Evolutionary conservation across 495 filamentous ascomycete species (phyloP), one percentile per base, ranked within the genome.

Genomic region (Penicillium alfredii): DNA sequence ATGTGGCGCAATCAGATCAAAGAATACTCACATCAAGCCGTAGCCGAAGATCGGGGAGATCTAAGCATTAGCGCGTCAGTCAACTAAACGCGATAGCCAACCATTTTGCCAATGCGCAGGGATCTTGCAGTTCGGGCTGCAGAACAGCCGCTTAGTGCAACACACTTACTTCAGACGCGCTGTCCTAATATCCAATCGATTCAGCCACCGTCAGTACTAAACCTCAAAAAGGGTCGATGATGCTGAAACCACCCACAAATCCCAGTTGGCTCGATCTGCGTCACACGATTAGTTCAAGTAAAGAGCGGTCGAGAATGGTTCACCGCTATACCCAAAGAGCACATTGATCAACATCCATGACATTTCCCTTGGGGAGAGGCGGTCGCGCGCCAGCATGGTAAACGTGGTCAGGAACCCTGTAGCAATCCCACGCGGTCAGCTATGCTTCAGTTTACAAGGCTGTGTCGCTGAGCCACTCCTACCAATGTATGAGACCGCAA

Each of bases 401-500:
- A 96, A 95, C 0, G 88, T 95, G 0, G 90, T 94, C 17, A 95
- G 63, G 65, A 95, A 97, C 40, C 89, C 88, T 83, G 45, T 38
- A 71, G 47, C 14, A 44, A 34, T 44, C 39, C 22, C n/a, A 25
- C 7, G 10, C 16, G 8, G 47, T 56, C 24, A 56, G 44, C 42
- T 11, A 15, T 26, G 12, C 13, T 29, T 30, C 32, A 31, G 1
- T 36, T 17, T 30, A 2, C 15, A 35, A 33, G 40, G 33, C 30
- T 42, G 33, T 35, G 40, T 37, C 27, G 32, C 35, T 33, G n/a
- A 43, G 44, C 31, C 33, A 45, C 35, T 45, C 55, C 43, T 53
- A 80, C 77, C 77, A 27, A 83, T 52, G 52, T 93, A 94, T 45
- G 94, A 64, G 36, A 95, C 78, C 30, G 83, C 62, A 13, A 97